Percentiles rank a stretch among this genome's conserved stretches.
Conservation (phyloP, 1,284 basidiomycete genomes). For the Ceratobasidium sp. region DNA sequence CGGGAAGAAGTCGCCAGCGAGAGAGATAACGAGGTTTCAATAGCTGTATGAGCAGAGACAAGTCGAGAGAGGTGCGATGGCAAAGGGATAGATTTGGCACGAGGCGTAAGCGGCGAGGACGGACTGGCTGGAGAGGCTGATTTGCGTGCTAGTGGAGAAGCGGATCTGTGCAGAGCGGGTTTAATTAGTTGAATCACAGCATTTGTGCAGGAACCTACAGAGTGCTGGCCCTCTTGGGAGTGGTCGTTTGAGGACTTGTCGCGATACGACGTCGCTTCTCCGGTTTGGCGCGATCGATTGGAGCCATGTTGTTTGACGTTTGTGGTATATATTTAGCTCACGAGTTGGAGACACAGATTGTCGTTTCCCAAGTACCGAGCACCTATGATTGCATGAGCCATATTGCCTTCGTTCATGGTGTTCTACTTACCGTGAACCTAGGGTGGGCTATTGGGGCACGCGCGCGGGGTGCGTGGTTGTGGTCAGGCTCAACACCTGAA, state of each 20-base stretch:
- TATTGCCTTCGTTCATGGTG: no score
- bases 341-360: neutral
- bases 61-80: constrained; percentile 20
- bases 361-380: neutral
- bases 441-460: neutral
- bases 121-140: constrained; percentile 10
- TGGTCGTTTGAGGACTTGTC: constrained; percentile 18
- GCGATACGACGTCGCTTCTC: constrained; percentile 28
- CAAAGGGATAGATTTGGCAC: constrained; percentile 15
- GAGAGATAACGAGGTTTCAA: constrained; percentile 50
- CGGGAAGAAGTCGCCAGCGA: constrained; percentile 65
- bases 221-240: constrained; percentile 39
- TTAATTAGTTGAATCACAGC: no score
- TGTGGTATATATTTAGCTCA: neutral
- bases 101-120: constrained; percentile 16
- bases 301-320: neutral
- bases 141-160: constrained; percentile 12
- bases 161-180: neutral
- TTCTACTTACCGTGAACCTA: neutral
- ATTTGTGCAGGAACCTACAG: constrained; percentile 12
- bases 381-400: neutral
- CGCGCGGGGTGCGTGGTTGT: neutral
- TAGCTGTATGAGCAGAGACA: constrained; percentile 13
- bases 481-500: constrained; percentile 5
- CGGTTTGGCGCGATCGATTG: constrained; percentile 8